Evolutionary conservation across 2,329 filamentous ascomycete genomes (phyloP), one percentile per base, ranked within the genome.

Genomic region (Domatiomyces catenatus): DNA sequence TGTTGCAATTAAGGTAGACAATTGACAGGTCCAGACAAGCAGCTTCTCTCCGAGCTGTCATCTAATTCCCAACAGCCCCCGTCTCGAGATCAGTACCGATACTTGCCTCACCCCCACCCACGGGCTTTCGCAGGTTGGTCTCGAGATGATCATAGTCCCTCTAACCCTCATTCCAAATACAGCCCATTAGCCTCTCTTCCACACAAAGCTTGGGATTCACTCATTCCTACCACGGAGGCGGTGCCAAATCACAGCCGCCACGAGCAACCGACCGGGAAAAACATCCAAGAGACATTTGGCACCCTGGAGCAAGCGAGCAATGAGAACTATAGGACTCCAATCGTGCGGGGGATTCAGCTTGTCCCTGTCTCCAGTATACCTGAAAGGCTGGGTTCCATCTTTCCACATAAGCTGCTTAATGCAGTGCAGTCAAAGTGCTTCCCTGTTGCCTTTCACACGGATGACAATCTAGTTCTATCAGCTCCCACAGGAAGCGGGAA

Each of bases 401-500:
- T 92, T 59, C 75, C 80, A 0, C 92, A 84, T 56, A 75, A 79
- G 1, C 65, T 83, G 0, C 87, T 94, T 69, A 94, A 93, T 62
- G 84, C 82, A 5, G 75, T 90, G 0, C 86, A 93, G 60, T 92
- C 86, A 0, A 86, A 82, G 61, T 87, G 83, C 59, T 92, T 90
- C 58, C 63, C 73, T 0, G 63, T 72, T 0, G 73, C 85, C 0
- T 90, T 85, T 62, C 68, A 73, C 5, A 77, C 77, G 0, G 76
- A 81, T 57, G 76, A 87, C 63, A 94, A 93, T 56, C 71, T 92
- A 12, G 84, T 92, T 0, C 71, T 93, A 12, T 82, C 86, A 1
- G 83, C 86, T 6, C 86, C 87, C 0, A 94, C 86, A 0, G 86
- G 86, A 7, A 89, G 86, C 63, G 86, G 87, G 2, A 93, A 94